These are phyloP conservation scores for Myxozyma sirexii DNA, from an alignment of 805 yeast species.

Conservation along the genomic window DNA sequence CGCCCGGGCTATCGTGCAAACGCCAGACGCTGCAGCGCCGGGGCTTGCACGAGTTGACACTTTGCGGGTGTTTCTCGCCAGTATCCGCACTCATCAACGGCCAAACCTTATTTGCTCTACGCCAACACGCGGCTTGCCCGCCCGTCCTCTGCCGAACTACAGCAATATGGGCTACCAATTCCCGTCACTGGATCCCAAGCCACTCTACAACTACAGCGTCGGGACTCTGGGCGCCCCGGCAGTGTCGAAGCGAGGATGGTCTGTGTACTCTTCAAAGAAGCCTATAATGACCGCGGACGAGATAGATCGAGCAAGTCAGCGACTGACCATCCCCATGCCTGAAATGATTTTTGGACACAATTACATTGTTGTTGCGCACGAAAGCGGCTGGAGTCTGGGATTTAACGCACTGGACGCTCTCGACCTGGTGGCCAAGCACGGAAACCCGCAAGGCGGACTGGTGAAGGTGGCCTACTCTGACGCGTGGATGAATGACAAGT, in stretches of 20 bases:
- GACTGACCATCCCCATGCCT: conserved; percentile 80
- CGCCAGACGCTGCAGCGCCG: too few relatives aligned
- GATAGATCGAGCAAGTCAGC: conserved; percentile 64
- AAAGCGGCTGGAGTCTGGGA: conserved; percentile 51
- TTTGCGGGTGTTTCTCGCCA: too few relatives aligned
- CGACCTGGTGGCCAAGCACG: conserved; percentile 58
- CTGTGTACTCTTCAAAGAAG: conserved; percentile 65
- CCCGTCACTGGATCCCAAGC: conserved; percentile 12
- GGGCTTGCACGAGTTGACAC: too few relatives aligned
- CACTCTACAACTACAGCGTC: background rate
- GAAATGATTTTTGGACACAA: conserved; percentile 97
- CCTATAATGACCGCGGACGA: conserved; percentile 79
- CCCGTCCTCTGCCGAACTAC: too few relatives aligned
- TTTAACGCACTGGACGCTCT: conserved; percentile 82
- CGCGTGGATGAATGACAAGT: conserved; percentile 63
- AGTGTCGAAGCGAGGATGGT: conserved; percentile 58
- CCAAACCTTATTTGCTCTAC: too few relatives aligned
- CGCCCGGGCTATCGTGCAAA: too few relatives aligned
- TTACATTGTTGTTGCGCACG: conserved; percentile 55
- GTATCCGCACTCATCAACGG: too few relatives aligned
- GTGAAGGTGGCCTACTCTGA: conserved; percentile 82
- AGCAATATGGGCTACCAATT: background rate
- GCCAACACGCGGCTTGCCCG: too few relatives aligned
- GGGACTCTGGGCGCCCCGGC: conserved; percentile 4
- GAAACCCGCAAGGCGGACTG: conserved; percentile 48